Evolutionary conservation across 257 asterid genomes (phyloP), one percentile per base, ranked within the genome.

Genomic region (Salvia hispanica): DNA sequence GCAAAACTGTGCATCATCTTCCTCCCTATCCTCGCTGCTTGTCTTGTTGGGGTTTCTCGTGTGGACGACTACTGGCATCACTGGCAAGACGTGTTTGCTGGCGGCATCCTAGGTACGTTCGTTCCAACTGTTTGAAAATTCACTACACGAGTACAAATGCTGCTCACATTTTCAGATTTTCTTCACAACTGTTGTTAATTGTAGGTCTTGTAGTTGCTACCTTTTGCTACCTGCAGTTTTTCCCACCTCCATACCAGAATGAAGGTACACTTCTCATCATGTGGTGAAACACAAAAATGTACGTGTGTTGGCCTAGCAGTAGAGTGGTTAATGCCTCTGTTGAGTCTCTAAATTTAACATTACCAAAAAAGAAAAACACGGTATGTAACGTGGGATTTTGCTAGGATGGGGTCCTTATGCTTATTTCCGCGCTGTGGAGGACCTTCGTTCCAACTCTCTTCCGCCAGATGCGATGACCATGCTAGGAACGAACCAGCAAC

Each of bases 11-110:
- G 98, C 82, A 70, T 91, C 6, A 31, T 87, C 46, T 75, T 91
- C 72, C 81, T 91, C 64, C 95, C 96, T 18, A 80, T 91, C 51
- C 90, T 91, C 8, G 70, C 77, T 66, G 96, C 96, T 48, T 75
- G 88, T 70, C 92, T 91, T 11, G 98, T 91, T 39, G 98, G 84
- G 2, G 72, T 89, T 74, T 91, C 96, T 53, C 96, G 98, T 59
- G 96, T 91, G 74, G 98, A 91, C 73, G 98, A 91, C 74, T 91
- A 91, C 63, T 85, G 92, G 96, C 98, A 91, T 78, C 98, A 91
- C 64, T 91, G 98, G 98, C 95, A 91, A 79, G 98, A 91, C 56
- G 98, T 91, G 57, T 91, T 91, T 68, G 79, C 96, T 2, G 96
- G 98, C 42, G 94, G 90, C 57, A 74, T 91, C 40, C 69, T 91